phyloP scores from a whole-genome alignment of 306 rosid species.

The Pueraria montana region DNA sequence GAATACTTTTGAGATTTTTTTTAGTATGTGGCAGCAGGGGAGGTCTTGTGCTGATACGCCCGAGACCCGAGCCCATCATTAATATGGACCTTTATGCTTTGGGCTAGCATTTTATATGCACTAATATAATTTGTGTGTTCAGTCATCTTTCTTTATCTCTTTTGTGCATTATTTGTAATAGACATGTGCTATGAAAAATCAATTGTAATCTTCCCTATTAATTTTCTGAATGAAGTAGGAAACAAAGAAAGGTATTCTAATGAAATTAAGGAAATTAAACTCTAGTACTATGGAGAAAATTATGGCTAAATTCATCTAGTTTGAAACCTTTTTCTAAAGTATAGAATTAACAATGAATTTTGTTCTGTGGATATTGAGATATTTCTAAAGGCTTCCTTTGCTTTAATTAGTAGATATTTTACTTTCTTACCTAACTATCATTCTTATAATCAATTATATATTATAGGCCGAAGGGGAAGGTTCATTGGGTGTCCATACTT shows the following conservation, averaged over 20 bases:
- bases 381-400: background rate
- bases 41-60: too few relatives aligned
- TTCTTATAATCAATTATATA: conserved; percentile 1
- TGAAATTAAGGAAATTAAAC: background rate
- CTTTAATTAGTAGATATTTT: background rate
- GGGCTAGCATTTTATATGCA: background rate
- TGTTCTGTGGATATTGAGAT: background rate
- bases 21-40: too few relatives aligned
- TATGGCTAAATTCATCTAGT: background rate
- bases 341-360: background rate
- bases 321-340: background rate
- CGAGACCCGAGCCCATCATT: too few relatives aligned
- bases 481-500: conserved; percentile 48
- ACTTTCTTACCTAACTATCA: too few relatives aligned
- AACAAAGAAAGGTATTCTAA: background rate
- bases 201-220: background rate
- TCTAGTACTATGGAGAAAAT: background rate
- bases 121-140: too few relatives aligned
- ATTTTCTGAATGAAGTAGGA: background rate
- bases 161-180: too few relatives aligned
- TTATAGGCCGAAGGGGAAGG: conserved; percentile 62
- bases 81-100: background rate
- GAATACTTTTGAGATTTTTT: too few relatives aligned
- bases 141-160: too few relatives aligned
- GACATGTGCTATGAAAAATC: background rate